Conservation (phyloP, 805 yeast species). For the Wilhelminamyces savonicus region DNA sequence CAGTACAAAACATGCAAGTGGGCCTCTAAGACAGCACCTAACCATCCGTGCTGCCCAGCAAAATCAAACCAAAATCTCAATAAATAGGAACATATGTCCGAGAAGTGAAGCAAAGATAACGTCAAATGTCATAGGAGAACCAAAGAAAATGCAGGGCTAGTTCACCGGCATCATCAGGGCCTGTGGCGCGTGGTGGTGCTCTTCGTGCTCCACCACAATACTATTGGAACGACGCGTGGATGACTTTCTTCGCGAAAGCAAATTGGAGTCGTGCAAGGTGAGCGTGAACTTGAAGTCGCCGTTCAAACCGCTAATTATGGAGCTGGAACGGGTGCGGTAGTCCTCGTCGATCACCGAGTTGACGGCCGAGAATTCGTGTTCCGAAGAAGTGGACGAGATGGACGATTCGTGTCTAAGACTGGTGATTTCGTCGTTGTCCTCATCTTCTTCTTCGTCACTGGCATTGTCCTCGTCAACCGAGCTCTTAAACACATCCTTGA, state of each 20-base stretch:
- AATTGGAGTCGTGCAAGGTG: conserved; percentile 57
- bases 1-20: no score
- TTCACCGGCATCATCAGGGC: no score
- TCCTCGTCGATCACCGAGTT: conserved; percentile 12
- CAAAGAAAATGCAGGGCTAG: no score
- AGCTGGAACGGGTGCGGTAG: conserved; percentile 32
- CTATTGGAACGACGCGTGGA: no score
- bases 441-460: conserved; percentile 9
- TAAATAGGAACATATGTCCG: no score
- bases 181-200: no score
- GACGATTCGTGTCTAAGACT: conserved; percentile 4
- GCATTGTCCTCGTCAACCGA: conserved; percentile 6
- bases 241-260: conserved; percentile 50
- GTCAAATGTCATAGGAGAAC: no score
- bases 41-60: no score
- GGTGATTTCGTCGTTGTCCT: conserved; percentile 7
- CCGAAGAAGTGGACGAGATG: conserved; percentile 1
- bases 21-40: no score
- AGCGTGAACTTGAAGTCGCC: conserved; percentile 49
- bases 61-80: no score
- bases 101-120: no score
- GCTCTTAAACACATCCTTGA: conserved; percentile 22
- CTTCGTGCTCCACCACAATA: no score
- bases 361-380: conserved; percentile 6
- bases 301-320: conserved; percentile 31